Base-by-base conservation (phyloP, 208 protist genomes). In the Trypanosoma cruzi region DNA sequence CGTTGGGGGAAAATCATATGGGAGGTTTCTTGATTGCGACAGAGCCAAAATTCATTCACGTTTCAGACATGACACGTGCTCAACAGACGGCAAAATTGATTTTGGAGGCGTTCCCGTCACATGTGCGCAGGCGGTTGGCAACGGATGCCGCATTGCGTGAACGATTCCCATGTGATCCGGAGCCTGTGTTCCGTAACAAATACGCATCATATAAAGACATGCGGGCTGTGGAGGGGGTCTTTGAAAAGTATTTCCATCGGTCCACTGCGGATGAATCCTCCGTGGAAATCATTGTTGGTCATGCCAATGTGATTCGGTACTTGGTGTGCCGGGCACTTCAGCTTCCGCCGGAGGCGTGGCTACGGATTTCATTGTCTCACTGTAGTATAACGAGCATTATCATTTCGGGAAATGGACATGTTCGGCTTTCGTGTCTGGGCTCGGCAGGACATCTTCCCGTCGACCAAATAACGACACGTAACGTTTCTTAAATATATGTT, bases 231-330 rank as follows among this genome's bases (percentile, higher is more conserved):
- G 87, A 93, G 56, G 34, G 73, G 2, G 82, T 85, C 6, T 90
- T 89, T 65, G 65, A 81, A 53, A 77, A 82, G 8, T 93, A 93
- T 70, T 90, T 93, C 60, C 73, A 90, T 64, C 84, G 87, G 18
- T 84, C 87, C 4, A 56, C 53, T 0, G 54, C 61, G n/a, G 66
- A 76, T 62, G 80, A 81, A 26, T 74, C 62, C 18, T 72, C 78
- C 1, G 78, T 87, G 1, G 86, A 93, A 52, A 70, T 96, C 31
- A 86, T 96, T 58, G 88, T 96, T 16, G 85, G 84, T 13, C 92
- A 97, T 65, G 79, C 70, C 18, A 97, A 97, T 64, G 68, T 97
- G 22, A 95, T 97, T 74, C 89, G 92, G 26, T 97, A 94, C 76
- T 88, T 90, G 42, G 77, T 83, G 5, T 80, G 89, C 57, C 92